Evolutionary conservation across 768 basidiomycete genomes (phyloP).

Genomic region (Hortiboletus campestris): DNA sequence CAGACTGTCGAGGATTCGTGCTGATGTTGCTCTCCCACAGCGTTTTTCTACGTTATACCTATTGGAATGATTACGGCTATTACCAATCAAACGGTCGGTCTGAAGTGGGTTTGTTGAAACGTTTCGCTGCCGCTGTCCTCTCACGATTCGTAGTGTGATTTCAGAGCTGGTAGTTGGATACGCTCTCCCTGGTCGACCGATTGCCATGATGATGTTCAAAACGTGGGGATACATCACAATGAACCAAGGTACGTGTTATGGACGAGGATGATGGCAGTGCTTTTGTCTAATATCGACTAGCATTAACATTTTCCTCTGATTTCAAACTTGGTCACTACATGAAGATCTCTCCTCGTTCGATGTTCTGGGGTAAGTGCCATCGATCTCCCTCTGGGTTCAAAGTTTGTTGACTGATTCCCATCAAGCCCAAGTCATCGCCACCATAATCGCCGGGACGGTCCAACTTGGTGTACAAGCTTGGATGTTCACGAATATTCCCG

Average conservation of each 20-base stretch:
- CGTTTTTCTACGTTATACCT: slow-evolving; percentile 69
- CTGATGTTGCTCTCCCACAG: slow-evolving; percentile 3
- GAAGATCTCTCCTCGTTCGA: slow-evolving; percentile 63
- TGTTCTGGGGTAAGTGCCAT: slow-evolving; percentile 50
- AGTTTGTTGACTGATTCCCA: neutral
- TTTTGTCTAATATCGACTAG: slow-evolving; percentile 22
- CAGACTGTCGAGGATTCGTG: neutral
- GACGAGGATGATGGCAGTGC: too few species aligned
- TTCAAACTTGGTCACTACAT: slow-evolving; percentile 79
- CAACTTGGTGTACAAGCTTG: slow-evolving; percentile 68
- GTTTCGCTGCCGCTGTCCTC: neutral
- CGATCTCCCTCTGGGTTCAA: neutral
- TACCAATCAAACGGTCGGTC: slow-evolving; percentile 74
- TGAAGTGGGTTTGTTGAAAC: slow-evolving; percentile 32
- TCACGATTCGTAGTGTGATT: slow-evolving; percentile 44
- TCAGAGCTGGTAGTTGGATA: slow-evolving; percentile 70
- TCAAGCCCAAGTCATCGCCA: slow-evolving; percentile 56
- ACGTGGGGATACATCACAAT: slow-evolving; percentile 71
- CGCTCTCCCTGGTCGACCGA: slow-evolving; percentile 56
- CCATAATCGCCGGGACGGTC: slow-evolving; percentile 59
- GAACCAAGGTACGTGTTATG: slow-evolving; percentile 35
- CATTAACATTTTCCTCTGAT: slow-evolving; percentile 64
- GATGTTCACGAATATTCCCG: slow-evolving; percentile 46
- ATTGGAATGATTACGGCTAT: slow-evolving; percentile 75
- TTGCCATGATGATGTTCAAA: slow-evolving; percentile 83